Evolutionary conservation across 306 rosid species (phyloP).

Genomic region (Cucurbita moschata): DNA sequence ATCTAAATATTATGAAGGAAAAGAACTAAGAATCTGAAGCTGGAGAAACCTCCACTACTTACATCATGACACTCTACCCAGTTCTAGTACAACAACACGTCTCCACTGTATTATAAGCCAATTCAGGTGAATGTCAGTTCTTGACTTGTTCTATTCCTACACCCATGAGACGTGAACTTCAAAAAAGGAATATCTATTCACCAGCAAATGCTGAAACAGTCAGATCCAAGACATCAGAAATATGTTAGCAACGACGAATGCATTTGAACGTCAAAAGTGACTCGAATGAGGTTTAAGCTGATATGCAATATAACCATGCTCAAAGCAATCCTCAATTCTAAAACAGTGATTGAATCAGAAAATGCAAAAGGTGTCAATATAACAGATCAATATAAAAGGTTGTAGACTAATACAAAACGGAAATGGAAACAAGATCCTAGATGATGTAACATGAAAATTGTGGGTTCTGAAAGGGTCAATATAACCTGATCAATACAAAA

Average conservation of each 20-base stretch:
- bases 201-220: background rate
- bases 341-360: background rate
- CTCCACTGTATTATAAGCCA: background rate
- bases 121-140: background rate
- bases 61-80: too few species aligned
- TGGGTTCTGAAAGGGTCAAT: too few species aligned
- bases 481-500: background rate
- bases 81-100: too few species aligned
- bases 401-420: background rate
- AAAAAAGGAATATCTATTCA: background rate
- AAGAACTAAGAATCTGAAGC: background rate
- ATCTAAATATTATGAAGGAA: too few species aligned
- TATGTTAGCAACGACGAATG: background rate
- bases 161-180: background rate
- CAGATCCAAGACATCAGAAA: background rate
- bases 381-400: too few species aligned
- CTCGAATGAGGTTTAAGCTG: background rate
- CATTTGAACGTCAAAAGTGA: background rate
- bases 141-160: background rate
- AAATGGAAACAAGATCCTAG: background rate
- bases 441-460: background rate
- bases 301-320: background rate
- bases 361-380: too few species aligned
- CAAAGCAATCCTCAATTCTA: background rate
- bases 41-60: background rate